These are phyloP conservation scores for Fusarium haematococcum DNA, from an alignment of 2,329 filamentous ascomycete genomes.

Conservation along the genomic window DNA sequence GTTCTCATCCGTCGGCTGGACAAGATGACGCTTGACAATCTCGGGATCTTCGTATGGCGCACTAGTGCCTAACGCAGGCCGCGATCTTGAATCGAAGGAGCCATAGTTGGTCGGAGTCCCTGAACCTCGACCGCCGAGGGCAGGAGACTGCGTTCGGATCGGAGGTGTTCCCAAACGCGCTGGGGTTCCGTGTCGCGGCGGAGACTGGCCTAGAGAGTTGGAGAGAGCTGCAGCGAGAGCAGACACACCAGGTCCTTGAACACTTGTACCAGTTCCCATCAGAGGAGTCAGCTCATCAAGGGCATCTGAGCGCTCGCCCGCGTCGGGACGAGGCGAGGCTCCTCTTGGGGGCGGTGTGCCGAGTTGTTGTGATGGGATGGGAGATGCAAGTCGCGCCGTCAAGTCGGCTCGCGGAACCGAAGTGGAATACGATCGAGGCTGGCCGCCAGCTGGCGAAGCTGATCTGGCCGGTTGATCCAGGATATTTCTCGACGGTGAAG, in stretches of 20 bases:
- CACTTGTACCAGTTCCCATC: conserved; percentile 71
- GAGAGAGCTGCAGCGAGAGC: conserved; percentile 90
- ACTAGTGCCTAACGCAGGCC: conserved; percentile 57
- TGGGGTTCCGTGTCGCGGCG: conserved; percentile 77
- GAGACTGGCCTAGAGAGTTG: conserved; percentile 76
- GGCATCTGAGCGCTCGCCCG: conserved; percentile 31
- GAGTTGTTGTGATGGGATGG: conserved; percentile 58
- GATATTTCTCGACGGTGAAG: conserved; percentile 53
- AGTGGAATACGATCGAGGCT: conserved; percentile 60
- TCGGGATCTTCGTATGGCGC: conserved; percentile 88
- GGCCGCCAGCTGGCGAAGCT: conserved; percentile 61
- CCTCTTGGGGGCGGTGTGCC: conserved; percentile 53
- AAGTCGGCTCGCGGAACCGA: conserved; percentile 69
- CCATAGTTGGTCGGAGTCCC: conserved; percentile 81
- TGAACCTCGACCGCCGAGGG: conserved; percentile 53
- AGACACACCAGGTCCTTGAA: conserved; percentile 84
- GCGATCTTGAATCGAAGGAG: conserved; percentile 80
- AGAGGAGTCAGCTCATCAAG: conserved; percentile 70
- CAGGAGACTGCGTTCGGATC: conserved; percentile 53
- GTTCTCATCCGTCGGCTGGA: conserved; percentile 70
- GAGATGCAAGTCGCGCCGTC: conserved; percentile 71
- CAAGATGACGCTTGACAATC: conserved; percentile 89
- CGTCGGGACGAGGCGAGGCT: conserved; percentile 47
- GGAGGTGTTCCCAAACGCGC: conserved; percentile 69
- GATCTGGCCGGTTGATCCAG: conserved; percentile 55